A percentile compares a stretch with the other conserved stretches of the same genome.
Evolutionary conservation across 2,329 filamentous ascomycete species (phyloP).

Genomic region (Aspergillus amoenus): DNA sequence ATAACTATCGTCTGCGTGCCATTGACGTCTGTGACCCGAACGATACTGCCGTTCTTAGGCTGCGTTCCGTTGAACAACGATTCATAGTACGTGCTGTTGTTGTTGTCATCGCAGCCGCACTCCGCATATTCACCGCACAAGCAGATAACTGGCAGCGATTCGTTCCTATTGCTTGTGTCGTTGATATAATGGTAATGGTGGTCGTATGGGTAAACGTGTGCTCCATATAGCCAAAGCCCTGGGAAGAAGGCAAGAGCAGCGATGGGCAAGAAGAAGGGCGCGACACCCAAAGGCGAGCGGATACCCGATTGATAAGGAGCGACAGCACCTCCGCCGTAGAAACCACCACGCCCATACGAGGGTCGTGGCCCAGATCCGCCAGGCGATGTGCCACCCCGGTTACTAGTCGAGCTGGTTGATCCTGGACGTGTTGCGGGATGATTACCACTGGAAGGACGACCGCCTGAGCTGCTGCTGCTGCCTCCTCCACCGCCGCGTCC

Average conservation of each 20-base stretch:
- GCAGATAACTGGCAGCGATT: slow-evolving; percentile 55
- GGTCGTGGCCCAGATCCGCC: slow-evolving; percentile 44
- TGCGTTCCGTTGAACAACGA: slow-evolving; percentile 43
- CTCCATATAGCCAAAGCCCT: slow-evolving; percentile 56
- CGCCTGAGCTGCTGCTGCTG: slow-evolving; percentile 12
- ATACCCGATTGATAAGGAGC: slow-evolving; percentile 51
- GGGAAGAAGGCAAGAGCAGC: slow-evolving; percentile 51
- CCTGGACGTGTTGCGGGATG: slow-evolving; percentile 9
- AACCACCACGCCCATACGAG: slow-evolving; percentile 47
- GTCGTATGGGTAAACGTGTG: slow-evolving; percentile 56
- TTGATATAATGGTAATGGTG: slow-evolving; percentile 50
- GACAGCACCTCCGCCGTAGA: slow-evolving; percentile 56
- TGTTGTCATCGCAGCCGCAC: slow-evolving; percentile 59
- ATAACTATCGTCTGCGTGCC: slow-evolving; percentile 47
- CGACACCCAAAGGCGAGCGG: slow-evolving; percentile 49
- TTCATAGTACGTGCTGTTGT: slow-evolving; percentile 44
- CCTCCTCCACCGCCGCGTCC: slow-evolving; percentile 21
- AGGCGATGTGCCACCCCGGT: slow-evolving; percentile 31
- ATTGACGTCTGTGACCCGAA: slow-evolving; percentile 42
- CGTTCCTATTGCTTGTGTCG: slow-evolving; percentile 46
- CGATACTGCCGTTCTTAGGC: slow-evolving; percentile 38
- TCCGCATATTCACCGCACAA: slow-evolving; percentile 54
- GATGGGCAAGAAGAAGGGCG: slow-evolving; percentile 50
- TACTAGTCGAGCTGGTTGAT: slow-evolving; percentile 25
- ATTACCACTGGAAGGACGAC: background rate